Percentiles rank a stretch among this genome's conserved stretches.
Conservation (phyloP, 768 basidiomycete species). For the Agaricus subrufescens region DNA sequence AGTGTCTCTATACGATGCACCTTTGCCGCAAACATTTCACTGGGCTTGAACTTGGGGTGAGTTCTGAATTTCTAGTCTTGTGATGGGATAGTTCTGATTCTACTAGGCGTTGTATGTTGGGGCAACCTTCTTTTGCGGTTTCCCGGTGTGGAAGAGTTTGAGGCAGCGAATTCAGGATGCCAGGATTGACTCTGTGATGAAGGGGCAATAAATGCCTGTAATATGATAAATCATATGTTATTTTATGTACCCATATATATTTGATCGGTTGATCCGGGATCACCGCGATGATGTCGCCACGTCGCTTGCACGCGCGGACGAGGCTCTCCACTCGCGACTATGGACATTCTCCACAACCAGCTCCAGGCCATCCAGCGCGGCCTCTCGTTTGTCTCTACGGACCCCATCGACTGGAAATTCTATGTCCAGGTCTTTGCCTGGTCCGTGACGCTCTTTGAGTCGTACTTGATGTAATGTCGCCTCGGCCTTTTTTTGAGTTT, state of each 20-base stretch:
- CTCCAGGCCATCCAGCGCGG: slow-evolving; percentile 52
- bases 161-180: slow-evolving; percentile 57
- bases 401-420: slow-evolving; percentile 75
- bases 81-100: neutral
- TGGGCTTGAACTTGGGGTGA: slow-evolving; percentile 36
- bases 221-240: neutral
- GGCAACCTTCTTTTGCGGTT: slow-evolving; percentile 48
- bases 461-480: slow-evolving; percentile 72
- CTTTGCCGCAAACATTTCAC: slow-evolving; percentile 47
- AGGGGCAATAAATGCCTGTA: slow-evolving; percentile 40
- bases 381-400: slow-evolving; percentile 67
- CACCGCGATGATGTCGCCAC: neutral
- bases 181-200: slow-evolving; percentile 79
- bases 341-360: slow-evolving; percentile 61
- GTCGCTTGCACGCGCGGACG: neutral
- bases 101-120: slow-evolving; percentile 49
- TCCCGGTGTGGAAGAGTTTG: slow-evolving; percentile 50
- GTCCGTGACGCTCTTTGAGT: slow-evolving; percentile 79
- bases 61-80: slow-evolving; percentile 9
- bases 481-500: slow-evolving; percentile 2
- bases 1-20: slow-evolving; percentile 41
- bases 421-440: slow-evolving; percentile 79
- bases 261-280: neutral
- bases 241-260: neutral
- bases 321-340: slow-evolving; percentile 20